phyloP scores from a whole-genome alignment of 2,329 filamentous ascomycete species.

The Aureobasidium sp. region DNA sequence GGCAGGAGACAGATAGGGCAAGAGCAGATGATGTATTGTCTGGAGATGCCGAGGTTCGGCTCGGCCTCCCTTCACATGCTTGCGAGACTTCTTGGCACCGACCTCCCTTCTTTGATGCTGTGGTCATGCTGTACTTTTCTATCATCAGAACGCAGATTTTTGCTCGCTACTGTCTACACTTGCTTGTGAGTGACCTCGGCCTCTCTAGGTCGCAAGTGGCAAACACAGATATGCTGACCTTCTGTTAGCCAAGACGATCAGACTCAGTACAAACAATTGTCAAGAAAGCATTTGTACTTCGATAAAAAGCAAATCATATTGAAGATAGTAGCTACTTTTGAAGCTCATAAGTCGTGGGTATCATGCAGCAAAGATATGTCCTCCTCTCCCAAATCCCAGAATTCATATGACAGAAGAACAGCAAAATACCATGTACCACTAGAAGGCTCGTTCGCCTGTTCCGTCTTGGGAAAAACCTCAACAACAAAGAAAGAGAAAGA shows the following conservation, averaged over 20 bases:
- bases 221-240: background rate
- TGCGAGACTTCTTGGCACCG: background rate
- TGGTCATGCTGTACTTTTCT: background rate
- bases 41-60: slow-evolving; percentile 10
- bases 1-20: background rate
- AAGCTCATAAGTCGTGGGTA: background rate
- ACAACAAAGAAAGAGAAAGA: background rate
- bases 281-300: background rate
- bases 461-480: background rate
- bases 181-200: background rate
- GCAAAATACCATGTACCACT: background rate
- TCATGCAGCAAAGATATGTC: background rate
- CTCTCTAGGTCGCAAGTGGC: background rate
- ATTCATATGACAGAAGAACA: background rate
- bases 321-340: background rate
- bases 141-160: background rate
- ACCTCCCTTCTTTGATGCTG: background rate
- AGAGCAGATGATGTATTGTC: slow-evolving; percentile 5
- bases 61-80: slow-evolving; percentile 4
- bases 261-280: background rate
- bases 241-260: too few species aligned
- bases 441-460: background rate
- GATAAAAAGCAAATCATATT: slow-evolving; percentile 1
- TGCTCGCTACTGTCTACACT: background rate
- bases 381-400: background rate